Evolutionary conservation across 331 rosid genomes (phyloP), one percentile per base, ranked within the genome.

Genomic region (Erythrophleum ivorense): DNA sequence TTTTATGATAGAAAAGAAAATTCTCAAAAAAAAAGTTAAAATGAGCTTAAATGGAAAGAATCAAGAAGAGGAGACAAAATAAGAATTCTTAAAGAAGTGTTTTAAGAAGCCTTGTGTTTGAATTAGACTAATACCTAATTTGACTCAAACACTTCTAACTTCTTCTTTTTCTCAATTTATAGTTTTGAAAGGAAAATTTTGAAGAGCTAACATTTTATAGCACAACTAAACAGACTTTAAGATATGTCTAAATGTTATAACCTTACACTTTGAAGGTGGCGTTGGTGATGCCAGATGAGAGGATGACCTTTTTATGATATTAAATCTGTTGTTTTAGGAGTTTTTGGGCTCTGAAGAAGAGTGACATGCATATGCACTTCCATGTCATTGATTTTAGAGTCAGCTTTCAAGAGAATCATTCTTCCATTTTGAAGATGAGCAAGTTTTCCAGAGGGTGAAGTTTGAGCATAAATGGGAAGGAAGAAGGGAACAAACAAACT

Each of bases 221-320:
- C 29, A 24, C 29, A 24, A 24, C 29, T 24, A 24, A 24, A 24
- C 1, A 24, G 29, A 24, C 29, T 1, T 24, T 24, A 24, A 24
- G 29, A 24, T 24, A 24, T 24, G 29, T 31, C 8, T 41, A 16
- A 40, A 67, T 66, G 29, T 38, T 16, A 11, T 52, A 55, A 71
- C 62, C 91, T 84, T 82, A 90, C 90, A 55, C 78, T 78, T 71
- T 34, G 79, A 74, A 90, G 76, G 77, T 77, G 83, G 21, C 48
- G 84, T 12, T 53, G 83, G 40, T 46, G 81, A 68, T 16, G 77
- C 3, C 48, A 5, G 65, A 24, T 31, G 74, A 9, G 41, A 76
- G 34, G 57, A 45, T 45, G 86, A 12, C 54, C 54, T 13, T 50
- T 75, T 73, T 74, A 16, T 77, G 69, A 55, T 18, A 53, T 75